Conservation (phyloP, 2,329 filamentous ascomycete species). For the Fusarium circinatum region DNA sequence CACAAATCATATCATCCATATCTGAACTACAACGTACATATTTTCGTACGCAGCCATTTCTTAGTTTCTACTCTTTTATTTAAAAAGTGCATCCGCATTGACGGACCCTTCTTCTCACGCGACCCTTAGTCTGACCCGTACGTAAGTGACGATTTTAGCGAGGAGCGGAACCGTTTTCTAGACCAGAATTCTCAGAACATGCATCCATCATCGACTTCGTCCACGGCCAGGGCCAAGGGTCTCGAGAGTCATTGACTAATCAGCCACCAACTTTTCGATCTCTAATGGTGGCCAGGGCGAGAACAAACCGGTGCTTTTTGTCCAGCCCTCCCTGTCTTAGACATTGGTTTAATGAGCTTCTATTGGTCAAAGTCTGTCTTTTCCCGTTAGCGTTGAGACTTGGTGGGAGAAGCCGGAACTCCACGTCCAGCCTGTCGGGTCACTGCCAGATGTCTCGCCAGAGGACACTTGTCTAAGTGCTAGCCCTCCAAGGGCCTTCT, state of each 20-base stretch:
- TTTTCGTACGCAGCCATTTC: background rate
- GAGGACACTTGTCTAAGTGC: constrained; percentile 14
- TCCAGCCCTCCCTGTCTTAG: constrained; percentile 33
- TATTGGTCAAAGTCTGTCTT: constrained; percentile 25
- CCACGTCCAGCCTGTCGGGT: constrained; percentile 46
- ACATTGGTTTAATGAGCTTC: constrained; percentile 5
- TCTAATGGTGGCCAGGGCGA: constrained; percentile 43
- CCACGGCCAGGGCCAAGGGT: constrained; percentile 24
- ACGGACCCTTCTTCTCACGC: constrained; percentile 18
- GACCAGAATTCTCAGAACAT: constrained; percentile 4
- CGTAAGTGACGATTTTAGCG: constrained; percentile 34
- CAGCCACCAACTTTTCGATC: constrained; percentile 27
- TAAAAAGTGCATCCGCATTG: constrained; percentile 18
- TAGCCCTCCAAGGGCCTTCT: background rate
- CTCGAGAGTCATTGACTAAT: constrained; percentile 28
- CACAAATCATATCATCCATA: background rate
- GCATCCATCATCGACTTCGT: constrained; percentile 10
- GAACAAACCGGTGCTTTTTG: constrained; percentile 47
- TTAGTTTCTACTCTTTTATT: background rate
- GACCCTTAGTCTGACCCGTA: constrained; percentile 30
- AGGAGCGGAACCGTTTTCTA: constrained; percentile 33
- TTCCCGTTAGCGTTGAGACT: constrained; percentile 29
- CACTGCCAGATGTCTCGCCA: constrained; percentile 39
- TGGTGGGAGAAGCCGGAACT: constrained; percentile 49
- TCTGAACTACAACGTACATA: constrained; percentile 7